A percentile compares a stretch with the other conserved stretches of the same genome.
Conservation (phyloP, 2,329 filamentous ascomycete genomes). For the Penicillium sp. region DNA sequence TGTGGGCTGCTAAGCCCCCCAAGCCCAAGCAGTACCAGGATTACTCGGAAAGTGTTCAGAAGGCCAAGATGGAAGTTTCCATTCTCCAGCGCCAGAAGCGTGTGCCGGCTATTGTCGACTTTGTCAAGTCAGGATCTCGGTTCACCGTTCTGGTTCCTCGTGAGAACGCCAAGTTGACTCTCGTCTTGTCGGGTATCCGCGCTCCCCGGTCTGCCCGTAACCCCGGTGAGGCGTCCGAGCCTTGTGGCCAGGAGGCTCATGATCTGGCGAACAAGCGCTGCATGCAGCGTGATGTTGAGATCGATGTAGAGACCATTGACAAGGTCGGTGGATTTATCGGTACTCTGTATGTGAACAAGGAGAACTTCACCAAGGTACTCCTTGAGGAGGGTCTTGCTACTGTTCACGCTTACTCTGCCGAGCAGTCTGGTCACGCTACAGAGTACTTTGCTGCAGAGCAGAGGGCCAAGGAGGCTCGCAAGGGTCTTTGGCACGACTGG, state of each 20-base stretch:
- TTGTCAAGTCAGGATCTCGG: constrained; percentile 90
- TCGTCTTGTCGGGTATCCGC: constrained; percentile 87
- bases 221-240: constrained; percentile 72
- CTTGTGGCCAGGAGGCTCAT: constrained; percentile 87
- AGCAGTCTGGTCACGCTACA: constrained; percentile 80
- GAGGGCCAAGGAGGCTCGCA: constrained; percentile 77
- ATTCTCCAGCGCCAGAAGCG: constrained; percentile 83
- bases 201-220: constrained; percentile 78
- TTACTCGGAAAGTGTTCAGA: constrained; percentile 84
- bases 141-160: constrained; percentile 87
- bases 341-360: constrained; percentile 81
- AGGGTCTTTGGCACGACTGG: constrained; percentile 88
- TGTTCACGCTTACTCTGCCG: constrained; percentile 89
- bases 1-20: constrained; percentile 85
- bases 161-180: constrained; percentile 86
- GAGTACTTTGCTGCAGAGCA: constrained; percentile 83
- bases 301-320: constrained; percentile 89
- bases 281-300: constrained; percentile 90
- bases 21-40: constrained; percentile 76
- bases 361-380: constrained; percentile 87
- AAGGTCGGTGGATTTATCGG: constrained; percentile 97
- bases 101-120: constrained; percentile 87
- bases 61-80: constrained; percentile 86
- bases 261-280: constrained; percentile 81
- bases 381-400: constrained; percentile 88